Base-by-base conservation (phyloP, 306 rosid species). In the Medicago ruthenica region DNA sequence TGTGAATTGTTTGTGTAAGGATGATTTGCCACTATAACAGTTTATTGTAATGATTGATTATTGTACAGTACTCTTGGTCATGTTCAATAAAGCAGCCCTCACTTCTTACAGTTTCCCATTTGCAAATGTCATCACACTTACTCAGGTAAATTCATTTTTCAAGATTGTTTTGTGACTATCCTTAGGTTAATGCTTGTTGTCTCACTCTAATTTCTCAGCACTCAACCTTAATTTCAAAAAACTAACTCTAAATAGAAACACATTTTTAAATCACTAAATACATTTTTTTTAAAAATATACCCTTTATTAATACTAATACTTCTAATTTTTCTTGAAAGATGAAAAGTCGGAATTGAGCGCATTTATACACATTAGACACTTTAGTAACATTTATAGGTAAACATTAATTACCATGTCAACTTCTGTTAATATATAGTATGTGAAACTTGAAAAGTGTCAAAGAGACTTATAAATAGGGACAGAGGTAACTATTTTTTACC, bases 41-140 rank as follows among this genome's bases (percentile, higher is more conserved):
- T 58, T n/a, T 18, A 61, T 59, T 75, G 14, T 51, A 73, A 78
- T 67, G 39, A 47, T 74, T 75, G 67, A 37, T 54, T 80, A 14
- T 47, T 77, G 14, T 76, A 64, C 80, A 91, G 92, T 89, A 71
- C 87, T 91, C 61, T 81, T 91, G 89, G 85, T 91, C 73, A 47
- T 91, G 86, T 87, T 91, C 92, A 91, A 91, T 79, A 87, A 91
- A 84, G 93, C 93, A 47, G 88, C 92, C 34, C 89, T 91, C 73
- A 89, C 94, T 77, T 77, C 90, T 14, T 91, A 89, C 85, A 74
- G 65, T 14, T 91, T 91, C 67, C 94, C 88, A 24, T 77, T 60
- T 74, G 68, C 90, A 67, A 83, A 83, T 81, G 89, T 87, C 76
- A 86, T 91, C 75, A 81, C 92, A 31, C 84, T 91, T 72, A 20